Evolutionary conservation across 2,329 filamentous ascomycete species (phyloP).

Genomic region (Penicillium sp.): DNA sequence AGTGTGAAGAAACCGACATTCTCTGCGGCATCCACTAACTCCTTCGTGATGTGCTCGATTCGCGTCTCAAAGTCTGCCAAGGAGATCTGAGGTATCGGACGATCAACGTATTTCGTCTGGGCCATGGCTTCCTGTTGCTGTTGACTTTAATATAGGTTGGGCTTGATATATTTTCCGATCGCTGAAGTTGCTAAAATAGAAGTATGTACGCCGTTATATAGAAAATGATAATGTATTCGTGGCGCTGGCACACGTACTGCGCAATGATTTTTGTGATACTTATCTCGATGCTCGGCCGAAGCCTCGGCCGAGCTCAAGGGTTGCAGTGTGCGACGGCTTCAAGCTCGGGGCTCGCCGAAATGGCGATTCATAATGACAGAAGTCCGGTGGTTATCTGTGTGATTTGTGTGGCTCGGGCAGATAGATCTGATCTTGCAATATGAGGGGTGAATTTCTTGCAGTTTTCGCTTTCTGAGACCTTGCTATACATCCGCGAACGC

Average conservation of each 20-base stretch:
- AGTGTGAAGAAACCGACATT: conserved; percentile 66
- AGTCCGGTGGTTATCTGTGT: too few relatives aligned
- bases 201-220: neutral
- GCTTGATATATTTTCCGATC: neutral
- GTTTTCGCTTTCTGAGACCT: too few relatives aligned
- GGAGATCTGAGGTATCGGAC: conserved; percentile 58
- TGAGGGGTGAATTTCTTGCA: too few relatives aligned
- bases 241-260: neutral
- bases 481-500: too few relatives aligned
- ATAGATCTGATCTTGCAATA: too few relatives aligned
- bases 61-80: conserved; percentile 58
- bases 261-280: neutral
- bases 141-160: neutral
- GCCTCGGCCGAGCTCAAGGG: conserved; percentile 7
- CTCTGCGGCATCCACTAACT: conserved; percentile 60
- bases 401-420: too few relatives aligned
- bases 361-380: neutral
- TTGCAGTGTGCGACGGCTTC: neutral
- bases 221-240: neutral
- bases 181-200: neutral
- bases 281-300: conserved; percentile 8
- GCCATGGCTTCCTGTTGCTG: conserved; percentile 7
- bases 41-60: conserved; percentile 57
- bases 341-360: neutral
- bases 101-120: conserved; percentile 47